Evolutionary conservation across 805 yeast genomes (phyloP).

Genomic region (Candida berthetii): DNA sequence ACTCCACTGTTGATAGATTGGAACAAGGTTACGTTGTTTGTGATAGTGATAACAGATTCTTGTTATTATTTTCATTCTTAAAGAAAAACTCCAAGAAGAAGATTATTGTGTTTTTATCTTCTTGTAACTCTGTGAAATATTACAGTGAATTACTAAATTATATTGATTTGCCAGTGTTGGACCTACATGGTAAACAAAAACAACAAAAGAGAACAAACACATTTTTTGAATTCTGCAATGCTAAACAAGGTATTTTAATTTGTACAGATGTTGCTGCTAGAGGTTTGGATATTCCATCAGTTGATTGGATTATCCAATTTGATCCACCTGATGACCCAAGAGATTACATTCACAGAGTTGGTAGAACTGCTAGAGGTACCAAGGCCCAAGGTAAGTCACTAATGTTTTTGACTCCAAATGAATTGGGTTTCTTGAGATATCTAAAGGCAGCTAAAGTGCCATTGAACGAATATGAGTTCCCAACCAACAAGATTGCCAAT

Average conservation of each 20-base stretch:
- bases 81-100: slow-evolving; percentile 91
- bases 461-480: slow-evolving; percentile 94
- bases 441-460: slow-evolving; percentile 97
- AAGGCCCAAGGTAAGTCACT: slow-evolving; percentile 87
- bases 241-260: slow-evolving; percentile 85
- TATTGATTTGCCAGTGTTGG: slow-evolving; percentile 94
- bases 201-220: slow-evolving; percentile 99
- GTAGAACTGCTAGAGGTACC: slow-evolving; percentile 96
- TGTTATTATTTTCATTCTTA: slow-evolving; percentile 84
- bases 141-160: slow-evolving; percentile 92
- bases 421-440: slow-evolving; percentile 90
- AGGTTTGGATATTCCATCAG: slow-evolving; percentile 97
- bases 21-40: slow-evolving; percentile 99
- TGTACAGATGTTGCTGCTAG: slow-evolving; percentile 99
- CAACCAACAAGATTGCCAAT: slow-evolving; percentile 88
- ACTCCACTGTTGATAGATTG: slow-evolving; percentile 91
- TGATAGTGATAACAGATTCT: slow-evolving; percentile 90
- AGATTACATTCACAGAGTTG: slow-evolving; percentile 98
- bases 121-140: slow-evolving; percentile 96
- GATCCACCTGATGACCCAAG: slow-evolving; percentile 99
- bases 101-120: slow-evolving; percentile 88
- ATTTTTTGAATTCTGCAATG: slow-evolving; percentile 96
- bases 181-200: slow-evolving; percentile 95
- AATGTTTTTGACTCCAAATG: slow-evolving; percentile 93
- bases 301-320: slow-evolving; percentile 98